Evolutionary conservation across 2,329 filamentous ascomycete species (phyloP).

Genomic region (Hirsutella thompsonii): DNA sequence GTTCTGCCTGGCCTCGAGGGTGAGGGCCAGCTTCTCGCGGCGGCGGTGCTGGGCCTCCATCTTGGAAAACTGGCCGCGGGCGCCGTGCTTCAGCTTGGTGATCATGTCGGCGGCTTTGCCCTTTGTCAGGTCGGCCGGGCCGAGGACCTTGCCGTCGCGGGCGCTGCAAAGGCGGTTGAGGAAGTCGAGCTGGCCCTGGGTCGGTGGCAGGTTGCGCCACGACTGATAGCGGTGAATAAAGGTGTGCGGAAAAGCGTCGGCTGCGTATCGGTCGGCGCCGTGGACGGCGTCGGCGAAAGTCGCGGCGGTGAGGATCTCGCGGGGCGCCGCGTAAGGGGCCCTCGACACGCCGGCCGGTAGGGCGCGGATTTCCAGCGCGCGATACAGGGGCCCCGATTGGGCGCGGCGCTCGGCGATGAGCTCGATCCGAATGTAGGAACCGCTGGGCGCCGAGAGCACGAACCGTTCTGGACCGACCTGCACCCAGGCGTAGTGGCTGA

Average conservation of each 20-base stretch:
- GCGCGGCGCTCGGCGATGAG: conserved; percentile 11
- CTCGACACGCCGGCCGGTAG: conserved; percentile 30
- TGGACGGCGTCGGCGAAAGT: conserved; percentile 67
- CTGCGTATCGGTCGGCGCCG: conserved; percentile 72
- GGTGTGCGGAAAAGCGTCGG: conserved; percentile 47
- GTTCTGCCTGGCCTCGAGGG: conserved; percentile 24
- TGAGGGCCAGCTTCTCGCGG: conserved; percentile 22
- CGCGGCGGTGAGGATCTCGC: conserved; percentile 49
- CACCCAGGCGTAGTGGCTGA: conserved; percentile 76
- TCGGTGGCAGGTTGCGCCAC: conserved; percentile 61
- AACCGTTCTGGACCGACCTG: conserved; percentile 58
- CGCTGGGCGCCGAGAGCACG: conserved; percentile 52
- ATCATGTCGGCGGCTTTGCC: conserved; percentile 84
- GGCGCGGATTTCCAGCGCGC: conserved; percentile 34
- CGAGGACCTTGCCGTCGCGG: conserved; percentile 39
- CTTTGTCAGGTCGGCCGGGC: conserved; percentile 50
- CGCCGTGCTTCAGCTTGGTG: conserved; percentile 78
- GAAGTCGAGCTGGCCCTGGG: conserved; percentile 51
- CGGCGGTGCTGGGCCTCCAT: conserved; percentile 40
- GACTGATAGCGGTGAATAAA: conserved; percentile 53
- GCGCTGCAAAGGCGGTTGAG: conserved; percentile 49
- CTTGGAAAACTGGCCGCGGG: conserved; percentile 46
- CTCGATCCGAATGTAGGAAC: conserved; percentile 47
- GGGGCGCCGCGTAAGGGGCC: conserved; percentile 55
- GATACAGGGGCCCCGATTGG: conserved; percentile 18